These are phyloP conservation scores for Suhomyces bolitotheri DNA, from an alignment of 1,139 yeast species.

Conservation along the genomic window DNA sequence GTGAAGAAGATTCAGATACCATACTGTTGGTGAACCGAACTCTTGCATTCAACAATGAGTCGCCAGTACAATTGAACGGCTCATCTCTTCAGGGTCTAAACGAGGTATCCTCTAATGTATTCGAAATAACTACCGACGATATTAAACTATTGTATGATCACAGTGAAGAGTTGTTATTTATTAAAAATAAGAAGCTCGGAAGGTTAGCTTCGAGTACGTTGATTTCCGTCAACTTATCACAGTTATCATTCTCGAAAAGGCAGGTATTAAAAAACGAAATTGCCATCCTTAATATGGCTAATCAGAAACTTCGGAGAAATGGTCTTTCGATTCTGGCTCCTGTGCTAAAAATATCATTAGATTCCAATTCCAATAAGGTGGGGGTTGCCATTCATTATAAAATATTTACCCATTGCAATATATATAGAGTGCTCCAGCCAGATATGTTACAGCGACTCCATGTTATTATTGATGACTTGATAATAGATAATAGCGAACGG, in stretches of 20 bases:
- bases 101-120: constrained; percentile 1
- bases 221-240: constrained; percentile 8
- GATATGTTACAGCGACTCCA: constrained; percentile 13
- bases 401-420: constrained; percentile 11
- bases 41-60: background rate
- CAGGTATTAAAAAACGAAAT: constrained; percentile 10
- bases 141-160: constrained; percentile 13
- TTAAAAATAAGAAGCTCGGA: constrained; percentile 14
- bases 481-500: background rate
- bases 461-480: constrained; percentile 1
- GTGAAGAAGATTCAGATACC: constrained; percentile 2
- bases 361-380: constrained; percentile 6
- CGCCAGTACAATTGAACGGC: constrained; percentile 2
- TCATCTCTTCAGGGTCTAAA: background rate
- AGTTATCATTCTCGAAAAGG: background rate
- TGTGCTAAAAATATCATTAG: constrained; percentile 8
- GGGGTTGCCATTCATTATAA: constrained; percentile 11
- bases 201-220: constrained; percentile 4
- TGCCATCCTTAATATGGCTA: constrained; percentile 12
- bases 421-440: constrained; percentile 14
- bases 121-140: constrained; percentile 9
- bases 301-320: constrained; percentile 14
- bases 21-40: constrained; percentile 5
- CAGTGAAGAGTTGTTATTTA: constrained; percentile 8
- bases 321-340: constrained; percentile 13